phyloP scores from a whole-genome alignment of 1,284 basidiomycete species.

The Apiotrichum domesticum region DNA sequence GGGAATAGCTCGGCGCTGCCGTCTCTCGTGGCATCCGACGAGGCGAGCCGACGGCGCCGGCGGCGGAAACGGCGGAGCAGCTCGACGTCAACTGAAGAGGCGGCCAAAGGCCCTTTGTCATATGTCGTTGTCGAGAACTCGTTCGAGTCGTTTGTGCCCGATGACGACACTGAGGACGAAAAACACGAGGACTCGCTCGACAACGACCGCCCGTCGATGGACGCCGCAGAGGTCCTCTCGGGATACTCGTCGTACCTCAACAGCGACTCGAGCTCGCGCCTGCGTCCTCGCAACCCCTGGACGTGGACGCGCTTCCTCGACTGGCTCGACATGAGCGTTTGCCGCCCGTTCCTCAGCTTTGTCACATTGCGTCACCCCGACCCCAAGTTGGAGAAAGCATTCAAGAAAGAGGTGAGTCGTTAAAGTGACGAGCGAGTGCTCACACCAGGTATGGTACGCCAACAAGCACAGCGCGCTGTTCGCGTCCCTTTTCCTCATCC shows the following conservation, averaged over 20 bases:
- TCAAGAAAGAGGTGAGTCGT: conserved; percentile 32
- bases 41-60: background rate
- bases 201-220: background rate
- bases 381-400: conserved; percentile 35
- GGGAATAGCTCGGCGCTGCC: background rate
- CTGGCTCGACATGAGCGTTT: background rate
- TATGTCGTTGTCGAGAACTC: background rate
- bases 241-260: background rate
- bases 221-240: background rate
- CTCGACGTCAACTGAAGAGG: background rate
- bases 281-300: background rate
- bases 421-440: conserved; percentile 20
- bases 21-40: background rate
- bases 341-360: conserved; percentile 22
- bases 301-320: background rate
- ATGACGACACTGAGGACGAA: background rate
- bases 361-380: conserved; percentile 40
- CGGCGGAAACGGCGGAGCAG: background rate
- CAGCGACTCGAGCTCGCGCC: background rate
- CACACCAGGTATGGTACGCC: conserved; percentile 26
- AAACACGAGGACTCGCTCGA: background rate
- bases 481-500: conserved; percentile 32
- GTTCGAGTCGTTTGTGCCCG: background rate
- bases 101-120: background rate
- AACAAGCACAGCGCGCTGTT: conserved; percentile 12